Conservation (phyloP, 306 rosid genomes). For the Glycine latifolia region DNA sequence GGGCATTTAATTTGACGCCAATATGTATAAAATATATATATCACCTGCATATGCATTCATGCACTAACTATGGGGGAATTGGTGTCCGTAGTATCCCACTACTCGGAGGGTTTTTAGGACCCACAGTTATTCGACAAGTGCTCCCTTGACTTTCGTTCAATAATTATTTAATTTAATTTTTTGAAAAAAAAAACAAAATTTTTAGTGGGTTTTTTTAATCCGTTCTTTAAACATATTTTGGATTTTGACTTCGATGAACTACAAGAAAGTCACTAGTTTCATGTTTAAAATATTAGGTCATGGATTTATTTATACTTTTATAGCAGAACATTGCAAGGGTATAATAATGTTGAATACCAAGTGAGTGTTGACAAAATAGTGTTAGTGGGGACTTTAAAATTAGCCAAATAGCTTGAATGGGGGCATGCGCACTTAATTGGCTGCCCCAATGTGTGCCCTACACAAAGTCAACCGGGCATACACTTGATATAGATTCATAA, state of each 20-base stretch:
- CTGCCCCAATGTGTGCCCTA: neutral
- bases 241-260: neutral
- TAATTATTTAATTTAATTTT: neutral
- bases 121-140: constrained; percentile 35
- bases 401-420: constrained; percentile 7
- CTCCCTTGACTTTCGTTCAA: neutral
- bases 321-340: neutral
- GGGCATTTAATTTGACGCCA: neutral
- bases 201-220: constrained; percentile 7
- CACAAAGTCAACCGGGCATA: constrained; percentile 37
- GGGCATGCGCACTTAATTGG: constrained; percentile 40
- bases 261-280: neutral
- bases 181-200: neutral
- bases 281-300: neutral
- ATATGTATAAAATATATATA: constrained; percentile 23
- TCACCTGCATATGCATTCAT: constrained; percentile 5
- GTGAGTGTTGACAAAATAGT: constrained; percentile 39
- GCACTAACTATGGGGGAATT: constrained; percentile 18
- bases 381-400: constrained; percentile 33
- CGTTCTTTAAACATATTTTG: neutral
- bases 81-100: constrained; percentile 47
- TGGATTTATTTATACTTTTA: neutral
- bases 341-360: constrained; percentile 9
- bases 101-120: neutral
- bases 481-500: constrained; percentile 3